These are phyloP conservation scores for Aspergillus ochraceus DNA, from an alignment of 2,329 filamentous ascomycete genomes.

Conservation along the genomic window DNA sequence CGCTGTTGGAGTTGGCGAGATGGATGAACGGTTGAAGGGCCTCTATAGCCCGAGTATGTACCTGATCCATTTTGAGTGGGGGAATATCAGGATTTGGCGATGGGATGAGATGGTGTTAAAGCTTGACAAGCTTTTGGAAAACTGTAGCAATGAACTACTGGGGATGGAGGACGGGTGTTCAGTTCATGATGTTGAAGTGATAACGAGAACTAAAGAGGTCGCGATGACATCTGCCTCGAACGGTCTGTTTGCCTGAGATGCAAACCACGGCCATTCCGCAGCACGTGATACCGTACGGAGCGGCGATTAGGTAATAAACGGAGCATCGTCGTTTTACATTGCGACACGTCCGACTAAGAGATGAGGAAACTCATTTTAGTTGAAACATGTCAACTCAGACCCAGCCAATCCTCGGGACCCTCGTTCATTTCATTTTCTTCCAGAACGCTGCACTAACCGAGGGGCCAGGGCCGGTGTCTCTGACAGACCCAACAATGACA, in stretches of 20 bases:
- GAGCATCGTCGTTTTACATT: neutral
- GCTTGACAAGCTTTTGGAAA: too few species aligned
- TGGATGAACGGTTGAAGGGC: conserved; percentile 80
- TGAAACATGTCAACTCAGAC: neutral
- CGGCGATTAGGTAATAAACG: neutral
- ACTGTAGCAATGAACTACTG: too few species aligned
- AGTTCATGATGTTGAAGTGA: neutral
- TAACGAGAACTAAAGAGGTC: too few species aligned
- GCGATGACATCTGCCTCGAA: neutral
- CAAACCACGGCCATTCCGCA: conserved; percentile 1
- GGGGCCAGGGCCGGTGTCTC: too few species aligned
- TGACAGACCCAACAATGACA: neutral
- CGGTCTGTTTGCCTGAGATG: conserved; percentile 7
- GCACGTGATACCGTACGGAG: neutral
- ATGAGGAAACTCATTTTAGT: neutral
- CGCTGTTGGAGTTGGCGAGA: conserved; percentile 76
- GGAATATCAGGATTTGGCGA: neutral
- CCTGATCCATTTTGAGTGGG: conserved; percentile 42
- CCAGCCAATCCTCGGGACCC: neutral
- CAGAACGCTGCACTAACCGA: too few species aligned
- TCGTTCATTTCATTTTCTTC: neutral
- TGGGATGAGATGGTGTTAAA: neutral
- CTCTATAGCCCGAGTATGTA: conserved; percentile 56
- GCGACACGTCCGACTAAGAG: neutral
- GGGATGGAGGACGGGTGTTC: too few species aligned